phyloP scores from a whole-genome alignment of 345 rosid species.

The Raphanus sativus region DNA sequence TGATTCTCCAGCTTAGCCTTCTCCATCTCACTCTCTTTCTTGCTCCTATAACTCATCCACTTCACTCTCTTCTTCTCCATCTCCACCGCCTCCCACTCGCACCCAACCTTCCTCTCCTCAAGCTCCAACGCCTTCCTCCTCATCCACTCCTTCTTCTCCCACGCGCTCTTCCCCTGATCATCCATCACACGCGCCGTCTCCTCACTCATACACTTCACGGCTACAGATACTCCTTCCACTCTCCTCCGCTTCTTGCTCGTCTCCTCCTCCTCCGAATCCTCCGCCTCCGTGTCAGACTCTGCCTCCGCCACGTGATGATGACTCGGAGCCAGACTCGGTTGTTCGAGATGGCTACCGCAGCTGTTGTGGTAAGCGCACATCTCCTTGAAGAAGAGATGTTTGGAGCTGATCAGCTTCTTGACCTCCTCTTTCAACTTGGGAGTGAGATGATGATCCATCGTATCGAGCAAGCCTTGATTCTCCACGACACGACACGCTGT shows the following conservation, averaged over 20 bases:
- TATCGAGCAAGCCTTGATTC: constrained; percentile 75
- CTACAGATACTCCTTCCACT: constrained; percentile 17
- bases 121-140: constrained; percentile 56
- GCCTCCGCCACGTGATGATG: constrained; percentile 46
- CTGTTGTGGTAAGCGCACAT: constrained; percentile 98
- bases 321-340: constrained; percentile 32
- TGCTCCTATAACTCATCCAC: constrained; percentile 83
- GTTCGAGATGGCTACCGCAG: constrained; percentile 54
- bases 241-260: constrained; percentile 43
- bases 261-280: constrained; percentile 50
- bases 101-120: constrained; percentile 71
- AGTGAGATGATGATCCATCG: constrained; percentile 63
- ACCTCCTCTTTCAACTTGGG: constrained; percentile 85
- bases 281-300: constrained; percentile 18
- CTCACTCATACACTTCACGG: constrained; percentile 49
- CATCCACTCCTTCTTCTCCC: constrained; percentile 97
- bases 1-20: constrained; percentile 74
- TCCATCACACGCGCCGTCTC: constrained; percentile 53
- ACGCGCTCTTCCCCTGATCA: constrained; percentile 54
- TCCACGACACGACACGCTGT: constrained; percentile 92
- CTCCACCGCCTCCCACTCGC: constrained; percentile 60
- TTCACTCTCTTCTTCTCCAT: constrained; percentile 90
- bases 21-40: constrained; percentile 98
- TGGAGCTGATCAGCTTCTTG: constrained; percentile 77
- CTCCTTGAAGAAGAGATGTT: constrained; percentile 88